Base-by-base conservation (phyloP, 768 basidiomycete species). In the Psilocybe azurescens region DNA sequence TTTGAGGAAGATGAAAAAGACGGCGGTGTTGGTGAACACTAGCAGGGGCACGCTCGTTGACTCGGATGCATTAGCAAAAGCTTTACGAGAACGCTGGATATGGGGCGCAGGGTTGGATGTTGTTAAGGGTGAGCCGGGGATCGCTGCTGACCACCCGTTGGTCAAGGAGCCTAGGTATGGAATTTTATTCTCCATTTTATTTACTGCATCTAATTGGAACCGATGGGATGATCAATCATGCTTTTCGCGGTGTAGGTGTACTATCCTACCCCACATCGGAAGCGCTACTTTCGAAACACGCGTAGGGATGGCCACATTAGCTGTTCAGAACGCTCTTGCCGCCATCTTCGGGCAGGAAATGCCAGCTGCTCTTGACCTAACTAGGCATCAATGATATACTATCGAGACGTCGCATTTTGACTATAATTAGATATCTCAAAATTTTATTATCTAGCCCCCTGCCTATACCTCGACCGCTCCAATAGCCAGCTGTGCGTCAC, bases 31-130 rank as follows among this genome's bases (percentile, higher is more conserved):
- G 18, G 89, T 99, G 49, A 99, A 99, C 71, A 85, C 90, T 1
- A 86, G 87, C 11, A 80, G 97, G 29, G 97, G 97, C 33, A 87
- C 93, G 0, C 76, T 98, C 13, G 93, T 99, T 6, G 95, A 99
- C 73, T 93, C 93, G 0, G 87, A 91, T 52, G 97, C 96, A 11
- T 82, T 99, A 8, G 91, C 90, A 2, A 86, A 82, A 62, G 97
- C 96, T 2, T 76, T 99, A 47, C 73, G 79, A 50, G 86, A 90
- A 62, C 84, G 83, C 2, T 89, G 89, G 86, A 91, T 99, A 24
- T 96, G 90, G 83, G 95, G 88, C 24, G 97, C 97, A 0, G 97
- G 94, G 0, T 69, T 99, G 10, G 97, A 99, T 73, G 97, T 99
- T 38, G 88, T 98, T 6, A 93, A 95, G 65, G 95, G 95, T 18